phyloP scores from a whole-genome alignment of 495 filamentous ascomycete genomes.

The Penicillium waksmanii region DNA sequence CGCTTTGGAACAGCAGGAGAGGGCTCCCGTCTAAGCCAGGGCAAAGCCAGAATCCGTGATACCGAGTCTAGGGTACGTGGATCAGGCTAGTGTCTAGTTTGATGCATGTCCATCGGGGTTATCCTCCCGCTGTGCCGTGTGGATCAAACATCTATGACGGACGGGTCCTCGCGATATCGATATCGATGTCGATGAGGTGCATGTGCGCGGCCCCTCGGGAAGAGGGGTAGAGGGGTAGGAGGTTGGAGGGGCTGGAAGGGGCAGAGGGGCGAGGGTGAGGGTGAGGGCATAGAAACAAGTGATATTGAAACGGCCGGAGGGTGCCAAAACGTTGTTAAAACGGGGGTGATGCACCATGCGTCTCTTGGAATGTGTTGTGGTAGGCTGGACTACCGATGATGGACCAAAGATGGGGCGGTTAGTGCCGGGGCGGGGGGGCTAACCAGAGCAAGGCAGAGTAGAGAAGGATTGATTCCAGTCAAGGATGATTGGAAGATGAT shows the following conservation, averaged over 20 bases:
- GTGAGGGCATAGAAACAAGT: not conserved
- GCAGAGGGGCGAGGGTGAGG: not conserved
- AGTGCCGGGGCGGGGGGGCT: not conserved
- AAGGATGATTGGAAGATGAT: too few species aligned
- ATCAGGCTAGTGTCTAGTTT: not conserved
- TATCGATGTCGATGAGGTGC: not conserved
- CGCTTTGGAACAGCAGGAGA: not conserved
- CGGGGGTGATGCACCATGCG: constrained; percentile 5
- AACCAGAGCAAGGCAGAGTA: not conserved
- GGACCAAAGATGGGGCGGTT: not conserved
- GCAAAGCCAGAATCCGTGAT: not conserved
- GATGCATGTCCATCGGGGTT: constrained; percentile 2
- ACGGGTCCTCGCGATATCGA: too few species aligned
- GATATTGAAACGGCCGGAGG: constrained; percentile 1
- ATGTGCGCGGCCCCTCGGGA: not conserved
- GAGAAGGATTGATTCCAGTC: not conserved
- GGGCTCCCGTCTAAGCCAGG: not conserved
- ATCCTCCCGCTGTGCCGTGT: not conserved
- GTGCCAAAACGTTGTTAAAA: not conserved
- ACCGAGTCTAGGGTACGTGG: not conserved
- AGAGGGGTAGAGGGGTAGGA: not conserved
- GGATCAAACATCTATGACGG: not conserved
- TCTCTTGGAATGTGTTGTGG: constrained; percentile 5
- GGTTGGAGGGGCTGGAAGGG: not conserved
- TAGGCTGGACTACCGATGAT: not conserved